Base-by-base conservation (phyloP, 2,329 filamentous ascomycete genomes). In the Botrytis squamosa region DNA sequence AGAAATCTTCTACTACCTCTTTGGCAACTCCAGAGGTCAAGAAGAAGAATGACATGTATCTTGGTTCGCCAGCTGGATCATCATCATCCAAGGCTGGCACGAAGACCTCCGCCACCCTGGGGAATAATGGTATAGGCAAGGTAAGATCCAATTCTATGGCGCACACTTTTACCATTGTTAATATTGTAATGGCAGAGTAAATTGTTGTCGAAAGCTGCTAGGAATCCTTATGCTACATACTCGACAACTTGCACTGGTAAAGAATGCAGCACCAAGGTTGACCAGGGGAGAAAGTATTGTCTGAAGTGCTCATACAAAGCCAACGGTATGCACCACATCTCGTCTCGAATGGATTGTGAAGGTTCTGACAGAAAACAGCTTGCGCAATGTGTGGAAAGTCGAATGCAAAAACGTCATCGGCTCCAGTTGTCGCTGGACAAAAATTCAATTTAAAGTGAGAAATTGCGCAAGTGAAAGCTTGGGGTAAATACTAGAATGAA, bases 21-120 rank as follows among this genome's bases (percentile, higher is more conserved):
- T 86, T 91, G 73, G 89, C 88, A 75, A 91, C 89, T 0, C 89
- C 89, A 0, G 87, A 85, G 42, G 89, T 91, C 75, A 91, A 91
- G 82, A 91, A 91, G 82, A 89, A 89, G 83, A 91, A 89, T 84
- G 88, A 82, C 79, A 89, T 91, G 70, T 89, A 91, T 83, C 91
- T 91, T 81, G 87, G 89, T 78, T 89, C 89, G 66, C 91, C 89
- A 2, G 82, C 88, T 10, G 79, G 79, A 10, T 79, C 78, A 65
- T 78, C 77, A 65, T 78, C 77, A 4, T 81, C 83, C 63, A 83
- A 84, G 36, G 80, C 85, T 29, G 80, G 81, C 76, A 85, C 84
- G 25, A 80, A 83, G 75, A 85, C 84, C 72, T 85, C 87, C 36
- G 83, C 87, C 55, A 91, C 88, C 3, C 77, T 89, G 49, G 88